Evolutionary conservation across 257 asterid genomes (phyloP), one percentile per base, ranked within the genome.

Genomic region (Nicotiana otophora): DNA sequence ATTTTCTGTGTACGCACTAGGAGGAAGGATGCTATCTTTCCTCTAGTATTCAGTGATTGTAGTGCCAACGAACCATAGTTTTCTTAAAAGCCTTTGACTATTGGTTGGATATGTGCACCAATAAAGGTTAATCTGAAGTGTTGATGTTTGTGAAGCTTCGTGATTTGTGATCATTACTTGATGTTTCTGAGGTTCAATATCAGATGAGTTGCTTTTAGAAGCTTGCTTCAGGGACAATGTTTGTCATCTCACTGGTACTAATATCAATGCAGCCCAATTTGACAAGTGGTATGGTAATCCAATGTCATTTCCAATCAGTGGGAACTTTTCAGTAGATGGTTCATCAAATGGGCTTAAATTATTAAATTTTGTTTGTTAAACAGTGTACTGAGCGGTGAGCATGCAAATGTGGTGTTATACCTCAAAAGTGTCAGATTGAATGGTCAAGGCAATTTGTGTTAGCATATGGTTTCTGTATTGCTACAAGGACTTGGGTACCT

Each of bases 1-100:
- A 46, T 51, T 75, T 75, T 7, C 63, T 48, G 26, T 8, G 15
- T 48, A 26, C 0, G 46, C 80, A 74, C 63, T 51, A 26, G 80
- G 63, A 26, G 63, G 80, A 75, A 75, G 80, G 63, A 26, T 28
- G 63, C 39, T 75, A 51, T 75, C 7, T 75, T 75, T 48, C 80
- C 63, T 26, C 51, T 75, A 51, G 15, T 75, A 51, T 75, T 75
- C 19, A 14, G 16, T 26, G 63, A 75, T 51, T 75, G 16, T 46
- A 51, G 63, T 26, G 30, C 63, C 46, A 28, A 28, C 12, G 28
- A 75, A 28, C 46, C 28, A 7, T 74, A 74, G 23, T 74, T 26
- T 48, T 74, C 62, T 4, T 74, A 26, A 23, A 23, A 42, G 34
- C 78, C 42, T 5, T 72, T 20, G 19, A 42, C 60, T 72, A 33